A percentile compares a stretch with the other conserved stretches of the same genome.
phyloP scores from a whole-genome alignment of 495 filamentous ascomycete species.

The Viridothelium virens region DNA sequence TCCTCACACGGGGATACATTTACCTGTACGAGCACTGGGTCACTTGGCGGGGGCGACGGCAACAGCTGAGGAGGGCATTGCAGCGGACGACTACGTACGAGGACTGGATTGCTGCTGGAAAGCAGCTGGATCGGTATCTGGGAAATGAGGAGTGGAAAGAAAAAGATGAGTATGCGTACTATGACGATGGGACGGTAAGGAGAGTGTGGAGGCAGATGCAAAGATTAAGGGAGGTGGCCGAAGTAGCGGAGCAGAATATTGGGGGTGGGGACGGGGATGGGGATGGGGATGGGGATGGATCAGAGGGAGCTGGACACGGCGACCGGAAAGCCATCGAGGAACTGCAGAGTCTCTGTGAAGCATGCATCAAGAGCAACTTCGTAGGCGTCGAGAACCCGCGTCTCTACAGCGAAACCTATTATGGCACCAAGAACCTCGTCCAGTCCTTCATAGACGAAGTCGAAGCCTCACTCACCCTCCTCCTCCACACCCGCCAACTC shows the following conservation, averaged over 20 bases:
- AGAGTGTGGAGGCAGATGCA: constrained; percentile 68
- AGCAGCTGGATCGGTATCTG: constrained; percentile 70
- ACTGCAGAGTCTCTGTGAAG: constrained; percentile 67
- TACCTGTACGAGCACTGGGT: constrained; percentile 74
- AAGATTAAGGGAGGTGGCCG: constrained; percentile 48
- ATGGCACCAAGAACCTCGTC: constrained; percentile 86
- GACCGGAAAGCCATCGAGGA: constrained; percentile 57
- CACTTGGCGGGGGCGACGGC: constrained; percentile 65
- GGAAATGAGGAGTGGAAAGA: constrained; percentile 83
- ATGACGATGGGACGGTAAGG: constrained; percentile 74
- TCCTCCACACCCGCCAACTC: constrained; percentile 59
- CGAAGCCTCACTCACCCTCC: constrained; percentile 54
- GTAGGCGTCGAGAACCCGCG: constrained; percentile 89
- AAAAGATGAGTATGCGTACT: constrained; percentile 86
- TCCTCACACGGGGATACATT: constrained; percentile 80
- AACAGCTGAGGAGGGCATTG: constrained; percentile 60
- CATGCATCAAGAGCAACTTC: constrained; percentile 95
- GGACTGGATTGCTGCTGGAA: constrained; percentile 74
- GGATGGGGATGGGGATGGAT: constrained; percentile 6
- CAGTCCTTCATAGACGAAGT: constrained; percentile 81
- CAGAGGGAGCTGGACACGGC: constrained; percentile 15
- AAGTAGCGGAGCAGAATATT: constrained; percentile 44
- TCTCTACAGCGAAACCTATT: constrained; percentile 92
- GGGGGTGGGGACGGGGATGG: constrained; percentile 21
- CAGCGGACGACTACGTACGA: constrained; percentile 61